Percentiles rank a stretch among this genome's conserved stretches.
phyloP scores from a whole-genome alignment of 1,139 yeast species.

The Kurtzmaniella quercitrusa region DNA sequence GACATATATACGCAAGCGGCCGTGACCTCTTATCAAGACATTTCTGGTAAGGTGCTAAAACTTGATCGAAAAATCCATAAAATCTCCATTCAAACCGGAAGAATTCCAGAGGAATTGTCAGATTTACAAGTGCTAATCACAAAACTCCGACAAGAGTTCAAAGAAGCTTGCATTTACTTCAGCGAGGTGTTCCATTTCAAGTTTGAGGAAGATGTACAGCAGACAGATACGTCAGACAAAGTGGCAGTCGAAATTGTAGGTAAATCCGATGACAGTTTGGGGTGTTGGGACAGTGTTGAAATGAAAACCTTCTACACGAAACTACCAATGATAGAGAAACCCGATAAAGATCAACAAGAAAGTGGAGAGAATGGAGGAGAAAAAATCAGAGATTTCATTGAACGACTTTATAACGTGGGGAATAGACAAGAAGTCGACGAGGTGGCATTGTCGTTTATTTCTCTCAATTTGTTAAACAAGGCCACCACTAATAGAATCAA shows the following conservation, averaged over 20 bases:
- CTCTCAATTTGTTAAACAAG: conserved; percentile 54
- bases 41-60: conserved; percentile 31
- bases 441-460: conserved; percentile 54
- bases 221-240: not conserved
- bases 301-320: conserved; percentile 56
- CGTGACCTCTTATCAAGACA: conserved; percentile 17
- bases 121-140: conserved; percentile 35
- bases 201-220: not conserved
- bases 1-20: conserved; percentile 46
- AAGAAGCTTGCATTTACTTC: conserved; percentile 39
- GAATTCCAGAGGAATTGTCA: conserved; percentile 49
- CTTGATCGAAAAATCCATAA: conserved; percentile 41
- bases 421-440: conserved; percentile 53
- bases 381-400: conserved; percentile 40
- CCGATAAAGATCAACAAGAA: not conserved
- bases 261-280: conserved; percentile 28
- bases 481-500: conserved; percentile 65
- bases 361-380: conserved; percentile 32
- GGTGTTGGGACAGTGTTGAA: conserved; percentile 66
- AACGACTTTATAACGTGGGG: conserved; percentile 39
- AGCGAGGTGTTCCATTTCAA: conserved; percentile 35
- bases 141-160: conserved; percentile 42
- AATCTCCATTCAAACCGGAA: conserved; percentile 66
- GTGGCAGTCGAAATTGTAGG: conserved; percentile 20
- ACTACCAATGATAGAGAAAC: conserved; percentile 17